A percentile compares a stretch with the other conserved stretches of the same genome.
phyloP scores from a whole-genome alignment of 1,284 basidiomycete genomes.

The Tylopilus orsonianus region DNA sequence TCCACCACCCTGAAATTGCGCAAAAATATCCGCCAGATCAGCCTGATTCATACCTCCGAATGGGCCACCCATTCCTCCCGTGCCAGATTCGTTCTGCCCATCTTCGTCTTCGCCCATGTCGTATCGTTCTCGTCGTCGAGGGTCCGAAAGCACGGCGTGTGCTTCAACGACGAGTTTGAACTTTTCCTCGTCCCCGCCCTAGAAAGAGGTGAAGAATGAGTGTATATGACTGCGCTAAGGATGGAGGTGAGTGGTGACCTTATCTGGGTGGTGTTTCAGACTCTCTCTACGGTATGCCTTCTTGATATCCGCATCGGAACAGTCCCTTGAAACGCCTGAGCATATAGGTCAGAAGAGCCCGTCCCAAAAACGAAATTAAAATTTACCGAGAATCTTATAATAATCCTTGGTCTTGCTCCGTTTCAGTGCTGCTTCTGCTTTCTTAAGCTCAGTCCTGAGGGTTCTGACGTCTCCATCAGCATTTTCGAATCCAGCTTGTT shows the following conservation, averaged over 20 bases:
- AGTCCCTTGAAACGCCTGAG: conserved; percentile 55
- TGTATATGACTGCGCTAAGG: conserved; percentile 1
- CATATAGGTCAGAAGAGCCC: conserved; percentile 33
- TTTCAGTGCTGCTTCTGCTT: conserved; percentile 77
- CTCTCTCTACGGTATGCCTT: conserved; percentile 77
- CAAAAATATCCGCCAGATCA: conserved; percentile 64
- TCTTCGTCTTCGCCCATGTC: conserved; percentile 79
- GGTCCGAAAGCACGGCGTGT: conserved; percentile 73
- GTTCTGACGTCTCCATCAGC: conserved; percentile 61
- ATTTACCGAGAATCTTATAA: conserved; percentile 67
- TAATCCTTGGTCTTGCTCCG: conserved; percentile 85
- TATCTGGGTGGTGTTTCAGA: conserved; percentile 82
- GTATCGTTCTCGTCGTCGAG: conserved; percentile 65
- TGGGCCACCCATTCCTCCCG: conserved; percentile 41
- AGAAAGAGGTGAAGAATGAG: conserved; percentile 3
- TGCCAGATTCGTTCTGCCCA: conserved; percentile 46
- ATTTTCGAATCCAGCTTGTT: conserved; percentile 63
- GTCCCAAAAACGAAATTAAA: neutral
- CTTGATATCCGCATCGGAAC: conserved; percentile 71
- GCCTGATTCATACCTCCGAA: conserved; percentile 39
- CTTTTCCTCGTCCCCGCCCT: conserved; percentile 81
- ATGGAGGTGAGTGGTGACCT: conserved; percentile 43
- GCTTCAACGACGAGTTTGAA: conserved; percentile 84
- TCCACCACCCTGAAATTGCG: conserved; percentile 54
- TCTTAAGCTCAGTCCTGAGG: conserved; percentile 66